Base-by-base conservation (phyloP, 2,329 filamentous ascomycete genomes). In the Teratosphaeria epicoccoides region DNA sequence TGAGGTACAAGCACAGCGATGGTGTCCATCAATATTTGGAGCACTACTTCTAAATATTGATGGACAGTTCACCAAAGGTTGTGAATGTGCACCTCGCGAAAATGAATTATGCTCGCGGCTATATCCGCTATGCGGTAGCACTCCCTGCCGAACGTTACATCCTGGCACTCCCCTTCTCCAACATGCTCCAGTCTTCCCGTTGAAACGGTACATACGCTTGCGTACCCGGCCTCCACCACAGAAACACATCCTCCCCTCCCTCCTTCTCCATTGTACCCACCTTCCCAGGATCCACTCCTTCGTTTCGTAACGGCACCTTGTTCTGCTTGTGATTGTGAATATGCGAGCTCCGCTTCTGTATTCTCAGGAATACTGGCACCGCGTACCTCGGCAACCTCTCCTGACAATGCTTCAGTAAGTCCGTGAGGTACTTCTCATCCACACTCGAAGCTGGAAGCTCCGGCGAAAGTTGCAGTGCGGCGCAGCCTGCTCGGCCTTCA, bases 301-400 rank as follows among this genome's bases (percentile, higher is more conserved):
- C 83, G 45, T 80, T 77, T 61, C 83, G 75, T 46, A 88, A 69
- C 0, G 82, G 82, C 1, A 83, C 77, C 66, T 89, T 90, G 63
- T 88, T 87, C 69, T 88, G 85, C 70, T 90, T 89, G 64, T 88
- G 84, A 62, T 88, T 89, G 63, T 85, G 82, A 57, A 82, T 85
- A 1, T 81, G 76, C 23, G 75, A 78, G 46, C 59, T 59, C 24
- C 72, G 71, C 46, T 76, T 71, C 23, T 85, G 76, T 12, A 87
- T 69, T 74, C 56, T 47, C 29, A 58, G 37, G 44, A 58, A 58
- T 1, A 88, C 70, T 0, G 86, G 86, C 1, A 89, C 84, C 0
- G 86, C 86, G 62, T 89, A 89, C 55, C 76, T 76, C 0, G 87
- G 86, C n/a, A 90, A 70, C 48, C 79, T 73, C 6, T 72, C 71